These are phyloP conservation scores for Ilyonectria sp. DNA, from an alignment of 2,329 filamentous ascomycete species.

Conservation along the genomic window DNA sequence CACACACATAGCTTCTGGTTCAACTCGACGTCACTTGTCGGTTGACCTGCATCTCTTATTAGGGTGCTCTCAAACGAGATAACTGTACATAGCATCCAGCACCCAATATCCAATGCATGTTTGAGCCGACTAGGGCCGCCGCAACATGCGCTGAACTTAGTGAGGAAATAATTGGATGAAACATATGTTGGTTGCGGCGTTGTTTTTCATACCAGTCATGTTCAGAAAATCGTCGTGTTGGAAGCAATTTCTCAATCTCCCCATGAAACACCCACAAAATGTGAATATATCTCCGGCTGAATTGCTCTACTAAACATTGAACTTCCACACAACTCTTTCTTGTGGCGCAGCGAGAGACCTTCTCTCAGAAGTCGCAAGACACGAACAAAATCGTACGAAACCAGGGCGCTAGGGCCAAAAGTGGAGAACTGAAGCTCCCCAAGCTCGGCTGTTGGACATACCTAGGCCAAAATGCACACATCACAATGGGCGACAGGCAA, in stretches of 20 bases:
- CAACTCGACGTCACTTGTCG: slow-evolving; percentile 4
- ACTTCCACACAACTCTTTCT: slow-evolving; percentile 2
- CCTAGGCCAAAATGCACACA: slow-evolving; percentile 4
- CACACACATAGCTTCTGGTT: slow-evolving; percentile 10
- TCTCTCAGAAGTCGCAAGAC: no score
- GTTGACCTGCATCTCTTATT: background rate
- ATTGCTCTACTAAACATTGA: background rate
- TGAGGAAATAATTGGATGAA: background rate
- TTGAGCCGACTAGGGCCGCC: slow-evolving; percentile 36
- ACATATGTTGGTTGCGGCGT: background rate
- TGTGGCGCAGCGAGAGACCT: background rate
- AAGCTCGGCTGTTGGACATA: slow-evolving; percentile 17
- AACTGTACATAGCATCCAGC: no score
- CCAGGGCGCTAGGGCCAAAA: slow-evolving; percentile 10
- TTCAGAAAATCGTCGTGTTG: background rate
- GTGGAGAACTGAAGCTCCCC: background rate
- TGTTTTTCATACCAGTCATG: background rate
- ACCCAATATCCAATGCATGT: slow-evolving; percentile 16
- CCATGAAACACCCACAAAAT: background rate
- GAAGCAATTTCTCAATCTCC: background rate
- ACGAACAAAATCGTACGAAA: no score
- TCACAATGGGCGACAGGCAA: slow-evolving; percentile 29
- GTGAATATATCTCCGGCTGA: background rate
- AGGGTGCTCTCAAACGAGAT: background rate
- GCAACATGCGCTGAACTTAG: slow-evolving; percentile 15